Conservation (phyloP, 1,139 yeast genomes). For the Trichomonascaceae sp. region DNA sequence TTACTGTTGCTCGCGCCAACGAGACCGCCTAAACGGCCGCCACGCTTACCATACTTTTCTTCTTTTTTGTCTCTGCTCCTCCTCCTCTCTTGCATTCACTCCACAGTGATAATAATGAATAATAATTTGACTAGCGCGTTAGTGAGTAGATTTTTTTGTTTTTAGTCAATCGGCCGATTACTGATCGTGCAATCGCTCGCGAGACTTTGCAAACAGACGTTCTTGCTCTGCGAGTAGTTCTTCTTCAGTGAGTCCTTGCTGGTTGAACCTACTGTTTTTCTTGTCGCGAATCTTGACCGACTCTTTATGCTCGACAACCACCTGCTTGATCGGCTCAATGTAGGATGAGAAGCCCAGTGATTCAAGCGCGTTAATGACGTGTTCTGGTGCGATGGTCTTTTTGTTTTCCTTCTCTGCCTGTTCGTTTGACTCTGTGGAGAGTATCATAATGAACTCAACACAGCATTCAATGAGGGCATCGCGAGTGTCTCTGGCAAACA, state of each 20-base stretch:
- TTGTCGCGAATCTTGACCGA: conserved; percentile 67
- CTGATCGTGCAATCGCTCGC: conserved; percentile 20
- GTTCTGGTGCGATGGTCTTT: conserved; percentile 94
- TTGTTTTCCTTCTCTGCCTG: conserved; percentile 94
- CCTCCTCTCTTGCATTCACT: no score
- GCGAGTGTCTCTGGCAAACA: conserved; percentile 86
- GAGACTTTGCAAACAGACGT: conserved; percentile 76
- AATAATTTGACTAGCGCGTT: neutral
- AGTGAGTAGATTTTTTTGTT: neutral
- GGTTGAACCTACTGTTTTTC: conserved; percentile 85
- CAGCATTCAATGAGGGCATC: conserved; percentile 95
- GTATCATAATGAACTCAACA: conserved; percentile 87
- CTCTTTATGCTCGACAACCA: conserved; percentile 77
- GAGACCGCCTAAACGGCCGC: neutral
- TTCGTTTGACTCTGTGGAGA: conserved; percentile 88
- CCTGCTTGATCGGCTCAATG: conserved; percentile 69
- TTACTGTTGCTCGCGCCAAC: conserved; percentile 12
- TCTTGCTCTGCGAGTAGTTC: conserved; percentile 88
- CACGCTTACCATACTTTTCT: no score
- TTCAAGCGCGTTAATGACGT: conserved; percentile 78
- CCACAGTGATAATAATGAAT: no score
- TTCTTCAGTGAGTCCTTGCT: conserved; percentile 84
- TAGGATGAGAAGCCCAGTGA: conserved; percentile 83
- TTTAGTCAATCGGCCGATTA: neutral
- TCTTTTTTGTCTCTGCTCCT: no score